Evolutionary conservation across 73 alveolate genomes (phyloP).

Genomic region (Paramecium biaurelia): DNA sequence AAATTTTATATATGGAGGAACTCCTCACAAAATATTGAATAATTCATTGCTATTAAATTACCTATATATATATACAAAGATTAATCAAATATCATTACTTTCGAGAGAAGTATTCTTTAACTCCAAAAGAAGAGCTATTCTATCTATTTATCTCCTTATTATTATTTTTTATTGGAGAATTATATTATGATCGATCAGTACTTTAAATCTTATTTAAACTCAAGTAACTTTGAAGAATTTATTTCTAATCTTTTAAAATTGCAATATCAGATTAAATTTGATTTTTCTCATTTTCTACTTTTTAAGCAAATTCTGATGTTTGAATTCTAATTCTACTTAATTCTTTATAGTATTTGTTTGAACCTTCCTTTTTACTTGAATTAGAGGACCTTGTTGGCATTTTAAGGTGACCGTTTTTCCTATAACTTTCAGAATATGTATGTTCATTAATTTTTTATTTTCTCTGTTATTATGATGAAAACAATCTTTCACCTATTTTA

Average conservation of each 20-base stretch:
- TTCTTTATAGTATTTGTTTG: neutral
- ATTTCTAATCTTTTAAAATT: neutral
- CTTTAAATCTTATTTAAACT: neutral
- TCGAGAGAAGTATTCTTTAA: neutral
- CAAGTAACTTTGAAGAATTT: neutral
- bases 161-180: neutral
- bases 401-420: neutral
- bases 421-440: neutral
- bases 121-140: neutral
- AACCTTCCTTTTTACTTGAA: neutral
- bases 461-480: neutral
- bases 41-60: neutral
- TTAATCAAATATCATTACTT: neutral
- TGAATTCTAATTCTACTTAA: neutral
- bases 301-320: neutral
- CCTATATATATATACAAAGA: neutral
- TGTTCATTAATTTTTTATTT: neutral
- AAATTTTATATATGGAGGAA: constrained; percentile 64
- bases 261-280: neutral
- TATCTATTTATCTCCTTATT: neutral
- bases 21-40: constrained; percentile 32
- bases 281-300: neutral
- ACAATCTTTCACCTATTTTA: neutral
- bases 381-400: neutral
- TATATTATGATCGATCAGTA: neutral